Base-by-base conservation (phyloP, 2,329 filamentous ascomycete genomes). In the Ophidiomyces ophidiicola region DNA sequence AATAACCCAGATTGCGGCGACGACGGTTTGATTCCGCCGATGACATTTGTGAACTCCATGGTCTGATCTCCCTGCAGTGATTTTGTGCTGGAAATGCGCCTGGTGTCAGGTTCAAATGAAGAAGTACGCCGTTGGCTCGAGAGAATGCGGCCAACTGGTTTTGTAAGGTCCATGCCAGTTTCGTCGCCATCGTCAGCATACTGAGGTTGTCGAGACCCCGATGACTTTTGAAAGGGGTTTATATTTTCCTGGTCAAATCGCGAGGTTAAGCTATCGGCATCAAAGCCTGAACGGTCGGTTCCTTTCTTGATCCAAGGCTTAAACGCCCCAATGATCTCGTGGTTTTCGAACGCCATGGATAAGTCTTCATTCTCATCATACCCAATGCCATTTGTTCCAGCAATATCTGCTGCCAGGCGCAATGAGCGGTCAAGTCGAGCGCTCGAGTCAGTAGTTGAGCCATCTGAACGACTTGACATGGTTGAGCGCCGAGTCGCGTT, bases 131-230 rank as follows among this genome's bases (percentile, higher is more conserved):
- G 36, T 12, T 59, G 51, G 21, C 60, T 68, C 4, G 70, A 63
- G 14, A 94, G 60, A 39, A 96, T 94, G 2, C 79, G 74, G 6
- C 88, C 88, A 38, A 93, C 68, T 6, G 76, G 83, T 39, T 75
- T 76, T 1, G 88, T 94, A 5, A 94, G 83, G 50, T 96, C 88
- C 88, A 96, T 94, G 15, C 84, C 90, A 69, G 92, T 78, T 26
- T 87, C 83, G 46, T 76, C 72, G 14, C 72, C 70, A 17, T 70
- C 64, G 11, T 60, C 56, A 8, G 67, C 32, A 10, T 30, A n/a
- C 4, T 19, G 39, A 25, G 15, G 2, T 19, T 26, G 28, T 7
- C 44, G 32, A 34, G 46, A 36, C 11, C 41, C 29, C 5, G 25
- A 18, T 21, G 21, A 36, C n/a, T 53, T 51, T 15, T 15, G 35